phyloP scores from a whole-genome alignment of 148 eudicot species.

The Rhododendron ferrugineum region DNA sequence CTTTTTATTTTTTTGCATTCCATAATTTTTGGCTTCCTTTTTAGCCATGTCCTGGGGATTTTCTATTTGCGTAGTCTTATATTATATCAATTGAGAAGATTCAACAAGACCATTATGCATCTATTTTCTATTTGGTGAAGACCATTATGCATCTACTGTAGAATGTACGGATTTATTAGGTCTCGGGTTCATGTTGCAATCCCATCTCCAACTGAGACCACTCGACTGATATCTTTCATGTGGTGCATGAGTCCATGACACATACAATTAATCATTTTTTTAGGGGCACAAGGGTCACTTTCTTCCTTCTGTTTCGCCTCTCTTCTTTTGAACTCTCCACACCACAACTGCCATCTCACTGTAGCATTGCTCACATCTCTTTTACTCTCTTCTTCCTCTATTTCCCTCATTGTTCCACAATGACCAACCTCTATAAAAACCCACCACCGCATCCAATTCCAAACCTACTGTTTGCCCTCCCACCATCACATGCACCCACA shows the following conservation, averaged over 20 bases:
- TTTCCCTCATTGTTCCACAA: not conserved
- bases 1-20: not conserved
- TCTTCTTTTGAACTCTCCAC: not conserved
- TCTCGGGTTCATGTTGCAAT: too few relatives aligned
- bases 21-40: conserved; percentile 2
- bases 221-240: not conserved
- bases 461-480: not conserved
- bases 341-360: not conserved
- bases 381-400: not conserved
- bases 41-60: not conserved
- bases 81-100: not conserved
- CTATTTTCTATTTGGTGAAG: too few relatives aligned
- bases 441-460: not conserved
- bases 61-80: not conserved
- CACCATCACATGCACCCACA: not conserved
- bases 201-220: too few relatives aligned
- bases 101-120: not conserved
- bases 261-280: not conserved
- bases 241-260: not conserved
- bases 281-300: not conserved
- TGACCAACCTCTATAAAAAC: not conserved
- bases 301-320: not conserved
- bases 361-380: not conserved
- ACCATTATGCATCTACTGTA: not conserved
- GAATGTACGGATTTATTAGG: not conserved